These are phyloP conservation scores for Volutella citrinella DNA, from an alignment of 2,329 filamentous ascomycete species.

Conservation along the genomic window DNA sequence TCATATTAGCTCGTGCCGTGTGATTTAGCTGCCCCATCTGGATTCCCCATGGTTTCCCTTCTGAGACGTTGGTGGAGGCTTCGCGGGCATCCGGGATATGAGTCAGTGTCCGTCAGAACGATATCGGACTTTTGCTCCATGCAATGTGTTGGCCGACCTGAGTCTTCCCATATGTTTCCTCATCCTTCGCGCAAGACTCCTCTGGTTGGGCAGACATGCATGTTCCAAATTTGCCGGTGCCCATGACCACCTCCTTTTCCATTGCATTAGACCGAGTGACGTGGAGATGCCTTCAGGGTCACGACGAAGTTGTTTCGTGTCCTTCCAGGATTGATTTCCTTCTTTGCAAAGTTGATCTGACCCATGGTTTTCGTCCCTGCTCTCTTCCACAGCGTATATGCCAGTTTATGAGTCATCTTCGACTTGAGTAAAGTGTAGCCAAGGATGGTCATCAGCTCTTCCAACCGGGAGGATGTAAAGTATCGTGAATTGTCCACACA, in stretches of 20 bases:
- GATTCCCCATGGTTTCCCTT: conserved; percentile 15
- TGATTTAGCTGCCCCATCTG: conserved; percentile 17
- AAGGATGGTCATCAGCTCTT: conserved; percentile 70
- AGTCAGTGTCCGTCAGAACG: conserved; percentile 2
- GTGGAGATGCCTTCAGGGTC: conserved; percentile 48
- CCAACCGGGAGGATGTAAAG: conserved; percentile 67
- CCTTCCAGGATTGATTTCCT: conserved; percentile 70
- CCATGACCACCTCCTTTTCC: no score
- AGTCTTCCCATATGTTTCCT: no score
- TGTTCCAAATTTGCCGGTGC: no score
- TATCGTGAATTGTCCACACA: conserved; percentile 92
- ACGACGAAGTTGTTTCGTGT: conserved; percentile 90
- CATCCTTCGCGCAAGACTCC: no score
- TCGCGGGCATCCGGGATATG: no score
- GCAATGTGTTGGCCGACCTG: no score
- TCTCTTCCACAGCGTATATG: conserved; percentile 83
- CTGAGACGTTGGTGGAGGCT: no score
- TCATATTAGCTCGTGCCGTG: no score
- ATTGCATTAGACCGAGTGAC: conserved; percentile 16
- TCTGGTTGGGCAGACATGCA: conserved; percentile 25
- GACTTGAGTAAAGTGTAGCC: conserved; percentile 65
- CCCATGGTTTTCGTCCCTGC: conserved; percentile 15
- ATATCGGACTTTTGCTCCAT: no score
- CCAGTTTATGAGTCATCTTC: conserved; percentile 79
- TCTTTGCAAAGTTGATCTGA: conserved; percentile 49